Conservation (phyloP, 768 basidiomycete species). For the Erythrobasidium yunnanense region DNA sequence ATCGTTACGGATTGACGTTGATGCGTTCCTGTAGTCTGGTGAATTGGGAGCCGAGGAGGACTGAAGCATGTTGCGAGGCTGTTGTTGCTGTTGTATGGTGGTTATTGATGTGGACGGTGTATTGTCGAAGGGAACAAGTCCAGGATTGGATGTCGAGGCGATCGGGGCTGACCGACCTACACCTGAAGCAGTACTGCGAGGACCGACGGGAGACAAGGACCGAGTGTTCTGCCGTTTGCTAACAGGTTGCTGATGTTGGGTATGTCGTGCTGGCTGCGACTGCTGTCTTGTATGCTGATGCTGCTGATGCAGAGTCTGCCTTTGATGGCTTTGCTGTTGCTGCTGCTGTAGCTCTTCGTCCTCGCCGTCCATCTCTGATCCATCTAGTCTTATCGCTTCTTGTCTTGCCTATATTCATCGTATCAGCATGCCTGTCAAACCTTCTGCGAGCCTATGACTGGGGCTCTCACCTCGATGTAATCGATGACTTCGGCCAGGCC, state of each 20-base stretch:
- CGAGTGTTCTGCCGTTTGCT: not conserved
- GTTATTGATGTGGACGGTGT: not conserved
- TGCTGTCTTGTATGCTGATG: not conserved
- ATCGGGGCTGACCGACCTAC: not conserved
- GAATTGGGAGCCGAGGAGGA: too few relatives aligned
- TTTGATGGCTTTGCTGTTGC: not conserved
- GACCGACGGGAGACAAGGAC: not conserved
- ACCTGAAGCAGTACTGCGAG: not conserved
- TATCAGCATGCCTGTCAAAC: not conserved
- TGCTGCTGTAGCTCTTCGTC: not conserved
- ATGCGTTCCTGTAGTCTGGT: too few relatives aligned
- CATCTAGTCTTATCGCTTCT: conserved; percentile 13
- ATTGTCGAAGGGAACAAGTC: not conserved
- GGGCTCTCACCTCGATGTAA: conserved; percentile 19
- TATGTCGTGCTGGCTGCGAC: not conserved
- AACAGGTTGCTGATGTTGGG: not conserved
- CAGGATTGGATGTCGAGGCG: not conserved
- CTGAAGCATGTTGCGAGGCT: not conserved
- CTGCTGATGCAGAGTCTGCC: conserved; percentile 2
- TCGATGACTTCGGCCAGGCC: conserved; percentile 18
- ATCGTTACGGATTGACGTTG: too few relatives aligned
- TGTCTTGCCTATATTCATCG: conserved; percentile 15
- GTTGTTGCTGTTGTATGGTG: not conserved
- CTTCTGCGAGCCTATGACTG: not conserved
- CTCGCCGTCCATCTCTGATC: conserved; percentile 9